Evolutionary conservation across 148 eudicot species (phyloP), one percentile per base, ranked within the genome.

Genomic region (Chenopodium album): DNA sequence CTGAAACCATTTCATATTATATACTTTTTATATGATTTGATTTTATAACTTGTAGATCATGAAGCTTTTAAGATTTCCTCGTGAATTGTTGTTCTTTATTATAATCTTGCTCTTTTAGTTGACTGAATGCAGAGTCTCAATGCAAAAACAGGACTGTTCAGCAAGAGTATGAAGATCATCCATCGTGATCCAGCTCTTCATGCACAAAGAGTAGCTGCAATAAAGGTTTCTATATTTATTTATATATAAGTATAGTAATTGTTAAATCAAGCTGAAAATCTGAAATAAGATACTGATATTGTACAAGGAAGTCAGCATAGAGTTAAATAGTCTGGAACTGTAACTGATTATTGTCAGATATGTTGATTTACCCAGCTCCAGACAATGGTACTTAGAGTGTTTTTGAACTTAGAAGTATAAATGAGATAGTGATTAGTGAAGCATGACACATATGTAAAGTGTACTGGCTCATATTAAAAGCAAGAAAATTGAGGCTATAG

Each of bases 81-180:
- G 67, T 71, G 22, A 54, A 52, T 77, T 76, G 5, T 23, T 73
- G 63, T 73, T 85, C 84, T 23, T 68, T 60, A 68, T 85, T 88
- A 82, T 91, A 82, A 92, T 86, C 82, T 91, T 79, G 82, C 83
- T 34, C 82, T 76, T 90, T 90, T 96, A 93, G 98, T 92, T 90
- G 94, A 88, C 85, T 95, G 94, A 82, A 82, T 94, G 97, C 99
- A 96, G 99, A 96, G 95, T 89, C 95, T 96, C 69, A 96, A 96
- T 90, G 99, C 91, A 73, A 90, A 79, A 88, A 96, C 98, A 76
- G 99, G 99, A 71, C 69, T 96, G 79, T 96, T 96, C 81, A 96
- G 94, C 82, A 94, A 92, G 28, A 87, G 98, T 87, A 94, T 94
- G 98, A 97, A 92, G 94, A 88, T 92, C 63, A 97, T 97, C 84